These are phyloP conservation scores for Aristolochia californica DNA, from an alignment of 164 flowering plant genomes.

Conservation along the genomic window DNA sequence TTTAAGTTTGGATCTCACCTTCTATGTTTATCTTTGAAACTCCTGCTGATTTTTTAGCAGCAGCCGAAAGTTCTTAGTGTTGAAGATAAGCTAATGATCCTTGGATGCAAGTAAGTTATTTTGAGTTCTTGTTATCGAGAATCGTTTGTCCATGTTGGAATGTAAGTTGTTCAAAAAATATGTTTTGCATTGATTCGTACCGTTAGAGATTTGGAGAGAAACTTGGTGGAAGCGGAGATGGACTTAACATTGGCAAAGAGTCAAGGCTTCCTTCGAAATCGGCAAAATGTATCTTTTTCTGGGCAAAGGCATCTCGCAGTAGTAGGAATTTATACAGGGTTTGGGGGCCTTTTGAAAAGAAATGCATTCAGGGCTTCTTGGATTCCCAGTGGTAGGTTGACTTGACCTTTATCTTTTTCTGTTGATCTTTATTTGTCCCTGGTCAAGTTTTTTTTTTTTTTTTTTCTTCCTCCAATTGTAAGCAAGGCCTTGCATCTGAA, in stretches of 20 bases:
- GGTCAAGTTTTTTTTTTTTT: neutral
- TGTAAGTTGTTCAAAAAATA: too few species aligned
- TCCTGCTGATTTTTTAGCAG: constrained; percentile 23
- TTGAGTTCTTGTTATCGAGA: neutral
- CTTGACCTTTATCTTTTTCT: neutral
- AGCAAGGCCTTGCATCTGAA: too few species aligned
- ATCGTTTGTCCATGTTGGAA: neutral
- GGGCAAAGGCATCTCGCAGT: constrained; percentile 68
- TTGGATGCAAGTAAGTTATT: constrained; percentile 78
- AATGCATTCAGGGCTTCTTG: constrained; percentile 79
- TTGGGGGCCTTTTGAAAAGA: constrained; percentile 79
- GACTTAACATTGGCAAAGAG: constrained; percentile 90
- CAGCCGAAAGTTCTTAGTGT: constrained; percentile 70
- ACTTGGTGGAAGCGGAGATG: constrained; percentile 88
- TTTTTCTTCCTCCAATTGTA: neutral
- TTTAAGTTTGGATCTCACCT: too few species aligned
- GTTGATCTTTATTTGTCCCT: neutral
- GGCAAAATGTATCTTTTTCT: constrained; percentile 36
- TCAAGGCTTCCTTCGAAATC: constrained; percentile 66
- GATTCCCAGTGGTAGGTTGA: constrained; percentile 75
- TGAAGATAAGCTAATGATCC: constrained; percentile 71
- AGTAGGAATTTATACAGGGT: constrained; percentile 92
- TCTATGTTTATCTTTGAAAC: neutral
- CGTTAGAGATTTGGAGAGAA: constrained; percentile 74
- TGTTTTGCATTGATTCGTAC: neutral